A percentile compares a stretch with the other conserved stretches of the same genome.
phyloP scores from a whole-genome alignment of 108 stramenopile genomes.

The Parietichytrium sp. region DNA sequence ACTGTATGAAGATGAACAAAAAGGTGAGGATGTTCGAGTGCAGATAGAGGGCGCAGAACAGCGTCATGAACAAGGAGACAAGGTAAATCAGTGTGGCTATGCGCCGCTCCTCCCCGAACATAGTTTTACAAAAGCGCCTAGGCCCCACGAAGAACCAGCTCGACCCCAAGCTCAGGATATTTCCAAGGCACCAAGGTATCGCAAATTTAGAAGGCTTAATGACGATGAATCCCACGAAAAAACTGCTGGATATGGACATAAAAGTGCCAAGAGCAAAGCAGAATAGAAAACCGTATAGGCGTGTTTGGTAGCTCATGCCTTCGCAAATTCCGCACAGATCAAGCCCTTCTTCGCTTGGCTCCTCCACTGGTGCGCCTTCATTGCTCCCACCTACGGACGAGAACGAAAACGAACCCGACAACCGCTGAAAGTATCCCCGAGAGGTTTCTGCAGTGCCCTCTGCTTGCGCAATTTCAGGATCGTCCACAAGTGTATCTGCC shows the following conservation, averaged over 20 bases:
- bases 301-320: conserved; percentile 15
- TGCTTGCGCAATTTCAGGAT: too few relatives aligned
- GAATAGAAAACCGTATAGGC: conserved; percentile 4
- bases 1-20: conserved; percentile 1
- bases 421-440: too few relatives aligned
- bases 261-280: conserved; percentile 10
- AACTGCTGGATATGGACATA: background rate
- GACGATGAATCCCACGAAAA: conserved; percentile 2
- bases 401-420: too few relatives aligned
- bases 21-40: background rate
- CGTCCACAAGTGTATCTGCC: too few relatives aligned
- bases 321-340: too few relatives aligned
- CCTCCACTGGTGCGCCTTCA: too few relatives aligned
- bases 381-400: too few relatives aligned
- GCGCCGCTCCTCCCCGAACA: background rate
- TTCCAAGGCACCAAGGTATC: background rate
- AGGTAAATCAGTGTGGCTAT: conserved; percentile 4
- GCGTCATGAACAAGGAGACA: background rate
- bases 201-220: conserved; percentile 16
- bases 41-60: background rate
- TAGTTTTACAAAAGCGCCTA: background rate
- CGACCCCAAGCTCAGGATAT: background rate
- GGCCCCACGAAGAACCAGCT: conserved; percentile 30
- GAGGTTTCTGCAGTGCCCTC: too few relatives aligned
- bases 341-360: too few relatives aligned